Conservation (phyloP, 2,329 filamentous ascomycete species). For the Clarireedia hainanense region DNA sequence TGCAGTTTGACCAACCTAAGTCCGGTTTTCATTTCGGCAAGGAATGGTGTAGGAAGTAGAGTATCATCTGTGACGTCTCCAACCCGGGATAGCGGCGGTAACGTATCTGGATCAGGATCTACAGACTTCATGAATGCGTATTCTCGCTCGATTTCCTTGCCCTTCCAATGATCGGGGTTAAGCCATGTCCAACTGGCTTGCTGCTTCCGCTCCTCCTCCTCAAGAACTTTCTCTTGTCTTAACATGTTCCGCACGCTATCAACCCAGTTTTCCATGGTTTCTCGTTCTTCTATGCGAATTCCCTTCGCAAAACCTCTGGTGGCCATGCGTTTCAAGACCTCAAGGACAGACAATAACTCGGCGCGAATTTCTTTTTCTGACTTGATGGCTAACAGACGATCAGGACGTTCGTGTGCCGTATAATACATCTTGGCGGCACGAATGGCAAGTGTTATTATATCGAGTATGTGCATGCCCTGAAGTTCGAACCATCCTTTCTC, state of each 20-base stretch:
- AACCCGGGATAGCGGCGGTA: constrained; percentile 62
- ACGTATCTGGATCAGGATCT: constrained; percentile 46
- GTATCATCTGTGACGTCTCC: constrained; percentile 33
- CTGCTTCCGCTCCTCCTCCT: constrained; percentile 58
- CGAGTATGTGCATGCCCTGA: constrained; percentile 85
- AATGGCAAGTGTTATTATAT: constrained; percentile 92
- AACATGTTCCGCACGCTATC: constrained; percentile 70
- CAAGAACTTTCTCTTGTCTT: constrained; percentile 66
- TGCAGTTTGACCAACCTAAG: constrained; percentile 78
- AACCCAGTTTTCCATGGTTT: constrained; percentile 73
- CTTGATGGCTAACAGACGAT: constrained; percentile 78
- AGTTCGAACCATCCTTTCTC: constrained; percentile 69
- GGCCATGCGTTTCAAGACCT: constrained; percentile 87
- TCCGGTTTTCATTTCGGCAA: constrained; percentile 68
- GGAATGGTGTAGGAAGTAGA: constrained; percentile 62
- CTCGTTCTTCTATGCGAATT: constrained; percentile 68
- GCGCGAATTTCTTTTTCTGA: constrained; percentile 77
- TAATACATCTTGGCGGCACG: constrained; percentile 94
- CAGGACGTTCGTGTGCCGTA: constrained; percentile 80
- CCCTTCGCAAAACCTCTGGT: constrained; percentile 79
- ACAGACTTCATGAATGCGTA: constrained; percentile 75
- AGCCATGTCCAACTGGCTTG: constrained; percentile 76
- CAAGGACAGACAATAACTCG: constrained; percentile 79
- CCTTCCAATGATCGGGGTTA: constrained; percentile 61
- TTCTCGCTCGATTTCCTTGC: constrained; percentile 69